Base-by-base conservation (phyloP, 192 early-diverging fungal species). In the Rhizophagus sp. region DNA sequence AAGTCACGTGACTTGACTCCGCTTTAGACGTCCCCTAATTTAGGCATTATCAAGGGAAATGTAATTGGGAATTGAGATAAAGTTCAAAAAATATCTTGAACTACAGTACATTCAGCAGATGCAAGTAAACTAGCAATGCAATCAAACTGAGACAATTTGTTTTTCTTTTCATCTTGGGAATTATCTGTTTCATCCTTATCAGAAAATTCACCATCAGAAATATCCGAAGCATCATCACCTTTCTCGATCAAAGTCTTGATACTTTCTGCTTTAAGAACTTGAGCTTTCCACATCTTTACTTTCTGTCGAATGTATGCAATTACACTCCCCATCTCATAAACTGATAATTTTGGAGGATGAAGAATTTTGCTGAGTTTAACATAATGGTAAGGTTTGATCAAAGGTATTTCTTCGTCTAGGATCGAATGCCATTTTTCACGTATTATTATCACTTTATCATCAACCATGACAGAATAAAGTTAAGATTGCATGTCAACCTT, bases 31-130 rank as follows among this genome's bases (percentile, higher is more conserved):
- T n/a, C n/a, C n/a, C 1, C 33, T 22, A 79, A 24, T 49, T 79
- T 39, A 10, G 77, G 77, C 27, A 69, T 79, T 34, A 69, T 27
- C 22, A 79, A 69, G 19, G 77, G 77, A 69, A 79, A 50, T 47
- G 77, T 15, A 13, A 79, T 69, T 66, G 77, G 77, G 25, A 79
- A 79, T 79, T 79, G 62, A 12, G 77, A 66, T 12, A 79, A 19
- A 13, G 57, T 79, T 44, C 65, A 41, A 33, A 79, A 66, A 10
- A 79, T 79, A 34, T 79, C 77, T 79, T 79, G 64, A 66, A 41
- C 65, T 62, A 79, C 77, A 47, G 65, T 79, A 25, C 77, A 69
- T 22, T 66, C 65, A 17, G 65, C 77, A 50, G 77, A 79, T 8
- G 65, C 17, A 6, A 79, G 39, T 5, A 79, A 69, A 33, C 62